Evolutionary conservation across 441 rosid genomes (phyloP).

Genomic region (Manihot esculenta): DNA sequence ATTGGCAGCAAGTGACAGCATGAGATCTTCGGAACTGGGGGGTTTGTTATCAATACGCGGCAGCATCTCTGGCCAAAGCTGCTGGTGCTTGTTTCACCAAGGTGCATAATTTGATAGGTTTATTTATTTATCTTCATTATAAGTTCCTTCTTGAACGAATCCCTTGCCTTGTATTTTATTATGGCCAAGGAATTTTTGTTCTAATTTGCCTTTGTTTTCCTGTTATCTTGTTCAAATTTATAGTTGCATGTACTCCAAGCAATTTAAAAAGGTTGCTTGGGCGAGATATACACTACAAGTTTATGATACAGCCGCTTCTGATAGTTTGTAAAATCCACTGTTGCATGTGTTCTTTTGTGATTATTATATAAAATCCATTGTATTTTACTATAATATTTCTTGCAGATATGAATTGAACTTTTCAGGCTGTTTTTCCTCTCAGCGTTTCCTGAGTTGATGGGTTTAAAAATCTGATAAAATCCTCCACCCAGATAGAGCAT

Average conservation of each 20-base stretch:
- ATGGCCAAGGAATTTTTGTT: conserved; percentile 21
- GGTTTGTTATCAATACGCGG: background rate
- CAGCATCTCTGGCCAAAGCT: conserved; percentile 6
- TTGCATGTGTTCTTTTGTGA: background rate
- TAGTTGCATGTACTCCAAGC: conserved; percentile 1
- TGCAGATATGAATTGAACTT: too few species aligned
- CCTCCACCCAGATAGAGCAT: too few species aligned
- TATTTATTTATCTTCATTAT: background rate
- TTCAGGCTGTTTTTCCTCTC: too few species aligned
- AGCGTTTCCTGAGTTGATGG: too few species aligned
- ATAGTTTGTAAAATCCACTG: too few species aligned
- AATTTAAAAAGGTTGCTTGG: background rate
- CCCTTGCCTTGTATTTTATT: conserved; percentile 27
- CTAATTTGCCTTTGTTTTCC: background rate
- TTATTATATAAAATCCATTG: too few species aligned
- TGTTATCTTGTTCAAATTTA: background rate
- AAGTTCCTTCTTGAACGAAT: conserved; percentile 5
- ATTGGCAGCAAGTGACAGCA: conserved; percentile 4
- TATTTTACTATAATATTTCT: too few species aligned
- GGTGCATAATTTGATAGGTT: conserved; percentile 16
- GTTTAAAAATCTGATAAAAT: too few species aligned
- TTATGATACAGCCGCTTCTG: background rate
- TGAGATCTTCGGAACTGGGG: conserved; percentile 13
- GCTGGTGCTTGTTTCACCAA: conserved; percentile 8
- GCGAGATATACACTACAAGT: background rate